Base-by-base conservation (phyloP, 2,329 filamentous ascomycete species). In the Tolypocladium amazonense region DNA sequence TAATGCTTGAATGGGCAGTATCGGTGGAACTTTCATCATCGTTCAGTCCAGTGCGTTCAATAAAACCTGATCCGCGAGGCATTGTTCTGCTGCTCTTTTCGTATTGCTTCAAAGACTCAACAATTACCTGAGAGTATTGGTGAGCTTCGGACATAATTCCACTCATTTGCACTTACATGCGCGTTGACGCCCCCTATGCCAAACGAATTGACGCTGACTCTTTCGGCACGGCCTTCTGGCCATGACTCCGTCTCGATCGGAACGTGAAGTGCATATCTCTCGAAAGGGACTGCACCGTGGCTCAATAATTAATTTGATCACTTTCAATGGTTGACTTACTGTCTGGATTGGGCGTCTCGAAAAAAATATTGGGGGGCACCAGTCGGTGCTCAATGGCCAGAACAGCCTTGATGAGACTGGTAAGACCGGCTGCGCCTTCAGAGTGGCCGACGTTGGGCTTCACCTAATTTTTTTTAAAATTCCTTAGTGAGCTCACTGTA, bases 151-250 rank as follows among this genome's bases (percentile, higher is more conserved):
- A 7, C 5, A 11, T 9, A 0, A 14, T 20, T 33, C 18, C 47
- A 20, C 12, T 50, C 14, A 25, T 15, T 1, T 33, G 7, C 18
- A 33, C 79, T 71, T 4, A 73, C 68, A 58, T 78, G 76, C 2
- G 71, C 74, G 60, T 78, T 79, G 15, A 75, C 72, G 47, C 71
- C 75, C n/a, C 73, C 76, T 27, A 74, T 76, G 1, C 76, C 76
- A 55, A 79, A 79, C 56, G 70, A 71, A 64, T 77, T 78, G 56
- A 79, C 69, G 61, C 76, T 79, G 57, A 78, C 75, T 20, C 78
- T 73, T 1, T 75, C 70, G 6, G 72, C 65, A 9, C 75, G 72
- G 1, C 64, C 55, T 2, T 65, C 47, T 0, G 75, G 75, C 75
- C 75, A 77, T 1, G 67, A 59, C 0, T 65, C 72, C 15, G 72